Evolutionary conservation across 2,329 filamentous ascomycete species (phyloP).

Genomic region (Orbilia javanica): DNA sequence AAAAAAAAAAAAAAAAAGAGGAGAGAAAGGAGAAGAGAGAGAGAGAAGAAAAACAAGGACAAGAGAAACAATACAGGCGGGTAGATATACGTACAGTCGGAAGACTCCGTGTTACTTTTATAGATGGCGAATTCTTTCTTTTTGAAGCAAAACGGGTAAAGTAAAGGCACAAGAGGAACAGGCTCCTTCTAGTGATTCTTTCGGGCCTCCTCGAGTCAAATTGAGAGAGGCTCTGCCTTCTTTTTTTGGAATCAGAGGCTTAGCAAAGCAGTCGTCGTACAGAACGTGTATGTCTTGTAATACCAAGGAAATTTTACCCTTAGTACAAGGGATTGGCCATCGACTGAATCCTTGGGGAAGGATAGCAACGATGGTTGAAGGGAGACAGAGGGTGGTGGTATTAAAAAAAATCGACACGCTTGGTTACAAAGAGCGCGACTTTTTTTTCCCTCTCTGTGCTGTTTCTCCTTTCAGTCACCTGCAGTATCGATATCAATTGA

Average conservation of each 20-base stretch:
- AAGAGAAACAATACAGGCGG: constrained; percentile 53
- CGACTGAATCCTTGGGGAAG: constrained; percentile 22
- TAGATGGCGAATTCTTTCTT: constrained; percentile 26
- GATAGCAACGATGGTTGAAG: constrained; percentile 12
- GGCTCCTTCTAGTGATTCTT: constrained; percentile 43
- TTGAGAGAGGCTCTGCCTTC: constrained; percentile 45
- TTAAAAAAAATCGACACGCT: constrained; percentile 46
- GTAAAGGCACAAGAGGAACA: constrained; percentile 53
- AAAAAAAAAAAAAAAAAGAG: constrained; percentile 39
- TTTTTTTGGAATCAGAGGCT: constrained; percentile 42
- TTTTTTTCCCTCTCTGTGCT: constrained; percentile 12
- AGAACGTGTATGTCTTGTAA: constrained; percentile 56
- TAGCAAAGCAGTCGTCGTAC: constrained; percentile 53
- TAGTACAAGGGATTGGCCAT: constrained; percentile 24
- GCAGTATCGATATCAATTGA: constrained; percentile 56
- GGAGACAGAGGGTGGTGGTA: not conserved
- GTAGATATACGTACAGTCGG: constrained; percentile 58
- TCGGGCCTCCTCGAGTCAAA: constrained; percentile 54
- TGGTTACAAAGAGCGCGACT: constrained; percentile 57
- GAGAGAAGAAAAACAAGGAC: constrained; percentile 40
- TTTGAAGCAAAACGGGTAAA: constrained; percentile 56
- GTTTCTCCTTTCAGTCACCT: constrained; percentile 27
- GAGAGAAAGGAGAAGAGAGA: constrained; percentile 14
- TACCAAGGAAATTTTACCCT: constrained; percentile 44
- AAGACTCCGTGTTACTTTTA: constrained; percentile 42